Conservation (phyloP, 331 rosid species). For the Saraca asoca region DNA sequence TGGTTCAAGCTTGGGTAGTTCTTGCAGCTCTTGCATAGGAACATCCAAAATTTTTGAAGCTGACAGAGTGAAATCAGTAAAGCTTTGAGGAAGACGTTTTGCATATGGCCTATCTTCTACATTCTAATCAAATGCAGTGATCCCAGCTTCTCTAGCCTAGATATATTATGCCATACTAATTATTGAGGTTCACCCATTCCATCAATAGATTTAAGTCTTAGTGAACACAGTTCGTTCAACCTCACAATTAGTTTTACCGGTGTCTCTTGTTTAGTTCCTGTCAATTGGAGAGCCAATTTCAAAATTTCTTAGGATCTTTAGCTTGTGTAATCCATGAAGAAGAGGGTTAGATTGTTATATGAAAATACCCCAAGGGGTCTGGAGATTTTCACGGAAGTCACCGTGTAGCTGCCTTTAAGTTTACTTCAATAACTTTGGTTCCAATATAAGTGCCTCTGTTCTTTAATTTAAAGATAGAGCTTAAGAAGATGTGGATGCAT, state of each 20-base stretch:
- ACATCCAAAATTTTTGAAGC: not conserved
- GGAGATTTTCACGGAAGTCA: not conserved
- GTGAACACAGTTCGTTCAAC: not conserved
- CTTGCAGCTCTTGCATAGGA: not conserved
- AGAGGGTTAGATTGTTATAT: not conserved
- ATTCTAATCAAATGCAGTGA: not conserved
- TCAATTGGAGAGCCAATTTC: not conserved
- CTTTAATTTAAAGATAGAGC: slow-evolving; percentile 22
- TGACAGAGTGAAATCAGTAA: not conserved
- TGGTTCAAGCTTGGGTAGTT: not conserved
- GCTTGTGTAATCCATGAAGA: not conserved
- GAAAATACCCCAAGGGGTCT: not conserved
- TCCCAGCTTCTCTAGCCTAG: not conserved
- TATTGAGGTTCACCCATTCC: not conserved
- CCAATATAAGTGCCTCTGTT: slow-evolving; percentile 20
- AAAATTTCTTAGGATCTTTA: not conserved
- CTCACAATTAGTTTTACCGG: not conserved
- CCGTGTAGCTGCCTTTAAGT: not conserved
- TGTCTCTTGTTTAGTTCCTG: not conserved
- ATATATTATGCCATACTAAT: not conserved
- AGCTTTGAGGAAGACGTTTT: not conserved
- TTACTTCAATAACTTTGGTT: not conserved
- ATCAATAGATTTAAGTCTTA: not conserved
- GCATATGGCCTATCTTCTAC: not conserved
- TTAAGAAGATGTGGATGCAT: not conserved